These are phyloP conservation scores for Calendula officinalis DNA, from an alignment of 129 eudicot genomes.

Conservation along the genomic window DNA sequence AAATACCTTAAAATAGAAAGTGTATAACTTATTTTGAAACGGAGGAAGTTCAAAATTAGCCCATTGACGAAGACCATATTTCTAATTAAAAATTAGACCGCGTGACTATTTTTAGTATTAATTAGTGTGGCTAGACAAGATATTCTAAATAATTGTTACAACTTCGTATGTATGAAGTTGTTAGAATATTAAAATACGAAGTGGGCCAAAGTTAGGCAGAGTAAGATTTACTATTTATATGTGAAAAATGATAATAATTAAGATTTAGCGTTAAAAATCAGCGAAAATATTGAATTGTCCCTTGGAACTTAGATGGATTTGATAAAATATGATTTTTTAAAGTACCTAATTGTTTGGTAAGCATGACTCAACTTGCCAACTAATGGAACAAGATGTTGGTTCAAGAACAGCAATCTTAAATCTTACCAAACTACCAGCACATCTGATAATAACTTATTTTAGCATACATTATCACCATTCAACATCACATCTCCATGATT, in stretches of 20 bases:
- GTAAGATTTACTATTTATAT: not conserved
- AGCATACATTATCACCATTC: not conserved
- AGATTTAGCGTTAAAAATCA: not conserved
- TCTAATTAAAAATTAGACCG: not conserved
- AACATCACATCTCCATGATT: too few species aligned
- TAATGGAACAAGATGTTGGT: not conserved
- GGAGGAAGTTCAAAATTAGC: too few species aligned
- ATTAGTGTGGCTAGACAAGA: not conserved
- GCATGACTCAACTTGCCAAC: not conserved
- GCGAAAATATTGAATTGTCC: not conserved
- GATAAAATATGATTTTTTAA: conserved; percentile 6
- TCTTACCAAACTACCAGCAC: conserved; percentile 13
- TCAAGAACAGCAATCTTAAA: not conserved
- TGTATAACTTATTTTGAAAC: too few species aligned
- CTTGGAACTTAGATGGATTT: not conserved
- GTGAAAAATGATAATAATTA: not conserved
- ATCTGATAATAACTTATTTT: not conserved
- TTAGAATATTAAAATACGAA: too few species aligned
- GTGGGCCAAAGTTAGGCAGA: too few species aligned
- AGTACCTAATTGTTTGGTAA: conserved; percentile 17
- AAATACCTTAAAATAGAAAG: too few species aligned
- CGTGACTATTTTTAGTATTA: not conserved
- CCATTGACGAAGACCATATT: conserved; percentile 18
- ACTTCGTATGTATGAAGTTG: too few species aligned
- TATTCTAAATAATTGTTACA: not conserved